Evolutionary conservation across 2,329 filamentous ascomycete genomes (phyloP), one percentile per base, ranked within the genome.

Genomic region (Neoarthrinium moseri): DNA sequence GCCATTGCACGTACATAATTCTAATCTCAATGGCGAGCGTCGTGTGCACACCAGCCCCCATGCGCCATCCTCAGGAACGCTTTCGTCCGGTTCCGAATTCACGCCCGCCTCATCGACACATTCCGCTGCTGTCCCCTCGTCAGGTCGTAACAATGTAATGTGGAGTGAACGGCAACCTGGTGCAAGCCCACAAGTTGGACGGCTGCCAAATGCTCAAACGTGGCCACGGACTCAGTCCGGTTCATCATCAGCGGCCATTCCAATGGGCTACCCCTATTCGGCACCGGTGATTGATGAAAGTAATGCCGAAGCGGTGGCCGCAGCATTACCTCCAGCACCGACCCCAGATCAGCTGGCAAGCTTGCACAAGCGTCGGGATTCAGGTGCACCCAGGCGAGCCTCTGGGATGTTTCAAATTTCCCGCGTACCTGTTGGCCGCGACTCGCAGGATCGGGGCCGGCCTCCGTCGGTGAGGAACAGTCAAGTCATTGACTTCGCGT

Each of bases 401-500:
- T 77, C 74, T 5, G 71, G 70, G 5, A 66, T 61, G 23, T 71
- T 74, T 41, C 66, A 68, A 10, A 59, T 70, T 2, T 67, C 71
- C 2, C 70, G 70, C 23, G 64, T 70, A 5, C 68, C 67, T 24
- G 60, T 71, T 8, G 67, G 62, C 45, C 62, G 62, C n/a, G 54
- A 54, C 40, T 50, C 47, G 15, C 52, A 56, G 6, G 49, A 55
- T 8, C 51, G 54, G 4, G 32, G 27, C 52, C 56, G 2, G 50
- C 53, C 23, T 38, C 50, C 37, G 49, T 51, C 43, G 43, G 54
- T 20, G 42, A 59, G 56, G 53, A 51, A 55, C 45, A 52, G 54
- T 46, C 44, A 47, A 46, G 43, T 52, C 32, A 48, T 54, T 50
- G 54, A 52, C 51, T 55, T 55, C 46, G 51, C 47, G 40, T 53